A percentile compares a stretch with the other conserved stretches of the same genome.
Evolutionary conservation across 176 grass and related monocot genomes (phyloP).

Genomic region (Bromus sterilis): DNA sequence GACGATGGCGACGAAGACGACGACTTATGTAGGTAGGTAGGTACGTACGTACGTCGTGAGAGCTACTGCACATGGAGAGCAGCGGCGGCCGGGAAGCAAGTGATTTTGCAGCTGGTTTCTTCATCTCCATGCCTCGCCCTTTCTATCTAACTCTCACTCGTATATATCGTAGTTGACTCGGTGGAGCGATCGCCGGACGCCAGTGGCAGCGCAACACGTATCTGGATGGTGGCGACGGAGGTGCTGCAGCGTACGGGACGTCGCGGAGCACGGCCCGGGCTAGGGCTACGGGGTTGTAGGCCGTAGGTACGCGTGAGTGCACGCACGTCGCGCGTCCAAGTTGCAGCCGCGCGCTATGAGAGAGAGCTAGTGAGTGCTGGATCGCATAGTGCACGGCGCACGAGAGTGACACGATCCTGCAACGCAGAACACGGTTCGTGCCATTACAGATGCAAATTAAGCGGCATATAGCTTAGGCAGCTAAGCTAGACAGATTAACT

Average conservation of each 20-base stretch:
- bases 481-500: neutral
- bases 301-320: neutral
- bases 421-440: neutral
- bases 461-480: neutral
- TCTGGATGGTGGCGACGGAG: neutral
- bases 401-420: constrained; percentile 32
- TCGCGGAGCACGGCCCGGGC: neutral
- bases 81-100: neutral
- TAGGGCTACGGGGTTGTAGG: neutral
- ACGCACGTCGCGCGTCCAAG: constrained; percentile 3
- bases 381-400: constrained; percentile 35
- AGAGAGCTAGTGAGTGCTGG: neutral
- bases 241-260: neutral
- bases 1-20: neutral
- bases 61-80: neutral
- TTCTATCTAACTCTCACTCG: neutral
- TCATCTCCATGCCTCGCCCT: neutral
- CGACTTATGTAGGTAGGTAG: too few relatives aligned
- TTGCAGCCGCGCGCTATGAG: constrained; percentile 11
- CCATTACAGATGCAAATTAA: constrained; percentile 25
- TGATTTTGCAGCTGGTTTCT: neutral
- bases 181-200: too few relatives aligned
- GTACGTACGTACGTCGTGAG: neutral
- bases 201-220: neutral
- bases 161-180: too few relatives aligned